Percentiles rank a stretch among this genome's conserved stretches.
phyloP scores from a whole-genome alignment of 108 stramenopile species.

The Cyclostephanos invisitatus region DNA sequence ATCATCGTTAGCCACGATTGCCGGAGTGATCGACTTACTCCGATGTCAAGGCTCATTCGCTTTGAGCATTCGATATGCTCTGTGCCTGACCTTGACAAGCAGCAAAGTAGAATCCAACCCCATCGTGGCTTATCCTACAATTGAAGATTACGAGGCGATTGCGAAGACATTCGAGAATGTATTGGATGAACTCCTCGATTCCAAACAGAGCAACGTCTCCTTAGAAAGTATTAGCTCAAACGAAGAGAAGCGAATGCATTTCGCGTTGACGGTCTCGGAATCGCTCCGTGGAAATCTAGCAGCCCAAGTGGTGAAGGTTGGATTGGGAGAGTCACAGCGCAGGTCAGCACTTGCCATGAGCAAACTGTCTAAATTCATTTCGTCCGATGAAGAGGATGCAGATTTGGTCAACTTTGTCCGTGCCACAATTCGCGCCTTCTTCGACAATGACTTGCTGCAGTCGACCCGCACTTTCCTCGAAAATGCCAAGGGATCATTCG shows the following conservation, averaged over 20 bases:
- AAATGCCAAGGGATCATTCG: slow-evolving; percentile 81
- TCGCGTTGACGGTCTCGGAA: slow-evolving; percentile 19
- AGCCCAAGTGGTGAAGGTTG: neutral
- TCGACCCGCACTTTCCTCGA: slow-evolving; percentile 64
- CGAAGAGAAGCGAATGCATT: slow-evolving; percentile 7
- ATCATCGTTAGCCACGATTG: slow-evolving; percentile 53
- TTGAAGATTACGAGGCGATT: slow-evolving; percentile 61
- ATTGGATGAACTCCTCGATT: slow-evolving; percentile 40
- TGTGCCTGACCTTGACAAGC: slow-evolving; percentile 46
- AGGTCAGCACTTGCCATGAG: slow-evolving; percentile 12
- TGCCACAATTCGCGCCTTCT: slow-evolving; percentile 69
- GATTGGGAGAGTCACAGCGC: slow-evolving; percentile 7
- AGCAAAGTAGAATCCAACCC: slow-evolving; percentile 43
- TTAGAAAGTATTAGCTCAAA: slow-evolving; percentile 18
- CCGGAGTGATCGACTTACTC: slow-evolving; percentile 75
- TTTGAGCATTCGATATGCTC: slow-evolving; percentile 64
- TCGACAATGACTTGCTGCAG: slow-evolving; percentile 76
- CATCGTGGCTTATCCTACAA: slow-evolving; percentile 43
- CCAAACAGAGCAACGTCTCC: neutral
- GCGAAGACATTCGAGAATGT: slow-evolving; percentile 64
- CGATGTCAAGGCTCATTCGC: slow-evolving; percentile 74
- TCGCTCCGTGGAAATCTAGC: slow-evolving; percentile 15
- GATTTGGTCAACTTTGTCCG: slow-evolving; percentile 31
- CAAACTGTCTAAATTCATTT: slow-evolving; percentile 31
- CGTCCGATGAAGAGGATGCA: slow-evolving; percentile 25